phyloP scores from a whole-genome alignment of 148 eudicot genomes.

The Cornus suecica region DNA sequence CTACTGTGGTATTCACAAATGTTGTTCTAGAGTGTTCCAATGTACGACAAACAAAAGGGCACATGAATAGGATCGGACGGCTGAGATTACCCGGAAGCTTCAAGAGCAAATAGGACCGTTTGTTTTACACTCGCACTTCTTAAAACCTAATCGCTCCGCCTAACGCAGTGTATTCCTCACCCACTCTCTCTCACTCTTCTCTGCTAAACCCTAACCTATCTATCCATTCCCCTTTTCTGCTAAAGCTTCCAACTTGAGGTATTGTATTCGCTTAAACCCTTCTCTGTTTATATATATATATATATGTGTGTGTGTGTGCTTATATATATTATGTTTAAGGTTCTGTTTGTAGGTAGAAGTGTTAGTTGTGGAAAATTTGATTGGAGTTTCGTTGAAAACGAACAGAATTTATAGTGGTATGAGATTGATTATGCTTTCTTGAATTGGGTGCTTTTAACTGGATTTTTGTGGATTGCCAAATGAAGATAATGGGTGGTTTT shows the following conservation, averaged over 20 bases:
- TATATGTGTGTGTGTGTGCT: neutral
- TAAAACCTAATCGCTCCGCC: neutral
- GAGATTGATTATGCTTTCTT: too few relatives aligned
- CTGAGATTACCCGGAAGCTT: conserved; percentile 8
- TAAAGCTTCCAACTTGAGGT: neutral
- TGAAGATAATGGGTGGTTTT: too few relatives aligned
- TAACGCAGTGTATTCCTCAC: neutral
- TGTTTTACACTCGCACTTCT: neutral
- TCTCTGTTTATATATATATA: too few relatives aligned
- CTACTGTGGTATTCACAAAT: neutral
- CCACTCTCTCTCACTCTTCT: neutral
- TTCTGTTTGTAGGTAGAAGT: too few relatives aligned
- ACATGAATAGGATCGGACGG: neutral
- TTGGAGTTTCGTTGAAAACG: neutral
- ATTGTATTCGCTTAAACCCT: neutral
- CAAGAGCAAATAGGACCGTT: conserved; percentile 6
- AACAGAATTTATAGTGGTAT: neutral
- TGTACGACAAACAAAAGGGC: neutral
- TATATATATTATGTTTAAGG: too few relatives aligned
- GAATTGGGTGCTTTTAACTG: too few relatives aligned
- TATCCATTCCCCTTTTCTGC: neutral
- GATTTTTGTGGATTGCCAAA: too few relatives aligned
- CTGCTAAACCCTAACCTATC: neutral
- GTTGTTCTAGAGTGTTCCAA: conserved; percentile 10
- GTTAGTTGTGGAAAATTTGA: too few relatives aligned